Conservation (phyloP, 1,284 basidiomycete genomes). For the Porogramme epimiltina region DNA sequence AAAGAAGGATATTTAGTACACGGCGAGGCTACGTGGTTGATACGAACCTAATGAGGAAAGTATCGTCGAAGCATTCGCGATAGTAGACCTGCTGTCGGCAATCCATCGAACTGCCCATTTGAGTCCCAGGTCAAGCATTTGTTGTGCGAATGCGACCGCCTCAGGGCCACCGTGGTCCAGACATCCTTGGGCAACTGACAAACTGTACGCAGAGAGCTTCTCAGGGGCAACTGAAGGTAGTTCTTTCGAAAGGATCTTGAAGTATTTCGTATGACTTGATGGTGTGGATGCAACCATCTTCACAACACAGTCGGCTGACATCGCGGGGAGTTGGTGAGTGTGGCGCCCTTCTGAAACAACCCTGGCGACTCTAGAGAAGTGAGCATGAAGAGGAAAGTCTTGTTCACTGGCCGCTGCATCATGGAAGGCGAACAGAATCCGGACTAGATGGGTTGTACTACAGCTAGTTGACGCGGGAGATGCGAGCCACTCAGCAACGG, state of each 20-base stretch:
- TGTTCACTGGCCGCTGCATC: slow-evolving; percentile 12
- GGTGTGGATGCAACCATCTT: slow-evolving; percentile 12
- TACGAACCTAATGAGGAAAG: slow-evolving; percentile 1
- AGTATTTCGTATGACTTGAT: slow-evolving; percentile 16
- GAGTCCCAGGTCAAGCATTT: slow-evolving; percentile 46
- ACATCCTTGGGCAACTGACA: slow-evolving; percentile 9
- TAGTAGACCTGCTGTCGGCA: slow-evolving; percentile 30
- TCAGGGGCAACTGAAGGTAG: slow-evolving; percentile 12
- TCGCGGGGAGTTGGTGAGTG: slow-evolving; percentile 9
- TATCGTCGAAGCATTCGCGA: slow-evolving; percentile 16
- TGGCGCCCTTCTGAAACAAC: slow-evolving; percentile 10
- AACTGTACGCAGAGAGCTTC: slow-evolving; percentile 10
- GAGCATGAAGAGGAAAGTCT: slow-evolving; percentile 1
- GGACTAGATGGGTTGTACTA: slow-evolving; percentile 29
- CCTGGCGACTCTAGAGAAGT: slow-evolving; percentile 23
- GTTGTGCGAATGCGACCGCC: slow-evolving; percentile 24
- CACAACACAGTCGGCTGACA: slow-evolving; percentile 15
- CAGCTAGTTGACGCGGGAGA: slow-evolving; percentile 19
- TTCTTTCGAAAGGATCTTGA: slow-evolving; percentile 13
- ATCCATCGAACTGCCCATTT: slow-evolving; percentile 51
- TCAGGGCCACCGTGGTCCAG: slow-evolving; percentile 2
- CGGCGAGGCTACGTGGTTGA: too few relatives aligned
- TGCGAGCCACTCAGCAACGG: slow-evolving; percentile 35
- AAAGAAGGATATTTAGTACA: not conserved
- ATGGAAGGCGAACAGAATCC: slow-evolving; percentile 16